These are phyloP conservation scores for Crepidotus variabilis DNA, from an alignment of 768 basidiomycete species.

Conservation along the genomic window DNA sequence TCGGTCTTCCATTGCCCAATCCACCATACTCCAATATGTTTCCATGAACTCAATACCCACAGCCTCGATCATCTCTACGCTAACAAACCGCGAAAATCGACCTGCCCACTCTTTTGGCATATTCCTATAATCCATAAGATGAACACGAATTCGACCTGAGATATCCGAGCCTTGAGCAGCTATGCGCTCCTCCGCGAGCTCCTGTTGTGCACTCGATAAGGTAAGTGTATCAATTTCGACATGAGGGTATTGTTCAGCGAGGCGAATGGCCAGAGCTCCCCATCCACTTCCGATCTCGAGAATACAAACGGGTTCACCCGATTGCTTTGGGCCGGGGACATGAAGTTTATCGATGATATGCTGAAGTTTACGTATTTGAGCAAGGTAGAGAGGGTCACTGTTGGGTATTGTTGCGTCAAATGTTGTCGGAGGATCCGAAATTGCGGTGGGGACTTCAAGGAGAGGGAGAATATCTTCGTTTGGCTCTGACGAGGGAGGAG, in stretches of 20 bases:
- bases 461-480: neutral
- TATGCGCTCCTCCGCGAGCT: constrained; percentile 53
- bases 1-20: constrained; percentile 60
- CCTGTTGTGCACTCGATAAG: constrained; percentile 62
- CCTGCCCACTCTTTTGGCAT: constrained; percentile 63
- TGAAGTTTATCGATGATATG: constrained; percentile 65
- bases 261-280: constrained; percentile 68
- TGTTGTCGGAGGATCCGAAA: neutral
- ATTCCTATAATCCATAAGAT: constrained; percentile 72
- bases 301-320: constrained; percentile 44
- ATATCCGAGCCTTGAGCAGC: constrained; percentile 39
- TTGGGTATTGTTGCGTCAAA: too few species aligned
- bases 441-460: neutral
- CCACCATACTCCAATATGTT: constrained; percentile 61
- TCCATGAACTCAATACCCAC: constrained; percentile 67
- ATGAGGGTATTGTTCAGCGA: constrained; percentile 48
- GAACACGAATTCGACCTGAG: constrained; percentile 51
- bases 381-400: constrained; percentile 32
- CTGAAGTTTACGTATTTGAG: constrained; percentile 58
- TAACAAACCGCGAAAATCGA: constrained; percentile 63
- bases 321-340: constrained; percentile 30
- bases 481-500: constrained; percentile 9
- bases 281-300: constrained; percentile 80
- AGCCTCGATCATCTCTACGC: constrained; percentile 79
- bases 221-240: constrained; percentile 71